These are phyloP conservation scores for Lasiodiplodia gonubiensis DNA, from an alignment of 2,329 filamentous ascomycete species.

Conservation along the genomic window DNA sequence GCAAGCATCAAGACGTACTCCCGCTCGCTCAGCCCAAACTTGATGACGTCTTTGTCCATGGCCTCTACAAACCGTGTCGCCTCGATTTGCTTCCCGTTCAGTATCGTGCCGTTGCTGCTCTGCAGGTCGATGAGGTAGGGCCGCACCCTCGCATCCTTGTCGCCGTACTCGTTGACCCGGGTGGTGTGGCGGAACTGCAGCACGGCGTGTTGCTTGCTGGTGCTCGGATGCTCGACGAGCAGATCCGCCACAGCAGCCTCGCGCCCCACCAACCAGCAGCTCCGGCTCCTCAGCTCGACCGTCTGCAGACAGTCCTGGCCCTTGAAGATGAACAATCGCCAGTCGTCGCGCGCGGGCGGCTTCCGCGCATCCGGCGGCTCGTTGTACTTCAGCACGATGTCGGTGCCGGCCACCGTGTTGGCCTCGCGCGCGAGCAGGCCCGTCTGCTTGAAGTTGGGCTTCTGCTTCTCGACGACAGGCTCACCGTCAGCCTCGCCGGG, in stretches of 20 bases:
- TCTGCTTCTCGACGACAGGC: slow-evolving; percentile 69
- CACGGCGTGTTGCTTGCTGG: slow-evolving; percentile 94
- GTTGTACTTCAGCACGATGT: slow-evolving; percentile 90
- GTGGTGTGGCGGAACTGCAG: slow-evolving; percentile 89
- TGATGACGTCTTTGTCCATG: slow-evolving; percentile 84
- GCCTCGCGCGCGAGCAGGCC: slow-evolving; percentile 86
- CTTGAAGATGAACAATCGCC: slow-evolving; percentile 95
- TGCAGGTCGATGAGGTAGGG: slow-evolving; percentile 94
- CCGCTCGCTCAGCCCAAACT: slow-evolving; percentile 84
- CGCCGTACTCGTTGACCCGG: slow-evolving; percentile 84
- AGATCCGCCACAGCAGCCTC: slow-evolving; percentile 83
- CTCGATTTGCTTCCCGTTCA: slow-evolving; percentile 78
- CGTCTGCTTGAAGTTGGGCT: slow-evolving; percentile 82
- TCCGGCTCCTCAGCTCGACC: slow-evolving; percentile 74
- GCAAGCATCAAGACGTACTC: slow-evolving; percentile 96
- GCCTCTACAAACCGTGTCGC: slow-evolving; percentile 83
- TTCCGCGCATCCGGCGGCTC: slow-evolving; percentile 93
- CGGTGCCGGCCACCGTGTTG: slow-evolving; percentile 78
- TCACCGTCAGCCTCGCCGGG: slow-evolving; percentile 32
- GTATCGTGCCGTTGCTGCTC: slow-evolving; percentile 84
- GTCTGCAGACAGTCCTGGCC: slow-evolving; percentile 80
- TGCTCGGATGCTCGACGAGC: slow-evolving; percentile 84
- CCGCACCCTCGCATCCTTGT: slow-evolving; percentile 71
- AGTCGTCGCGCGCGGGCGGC: slow-evolving; percentile 75
- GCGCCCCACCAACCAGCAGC: slow-evolving; percentile 89